Evolutionary conservation across 2,329 filamentous ascomycete genomes (phyloP), one percentile per base, ranked within the genome.

Genomic region (Aspergillus pseudonomiae): DNA sequence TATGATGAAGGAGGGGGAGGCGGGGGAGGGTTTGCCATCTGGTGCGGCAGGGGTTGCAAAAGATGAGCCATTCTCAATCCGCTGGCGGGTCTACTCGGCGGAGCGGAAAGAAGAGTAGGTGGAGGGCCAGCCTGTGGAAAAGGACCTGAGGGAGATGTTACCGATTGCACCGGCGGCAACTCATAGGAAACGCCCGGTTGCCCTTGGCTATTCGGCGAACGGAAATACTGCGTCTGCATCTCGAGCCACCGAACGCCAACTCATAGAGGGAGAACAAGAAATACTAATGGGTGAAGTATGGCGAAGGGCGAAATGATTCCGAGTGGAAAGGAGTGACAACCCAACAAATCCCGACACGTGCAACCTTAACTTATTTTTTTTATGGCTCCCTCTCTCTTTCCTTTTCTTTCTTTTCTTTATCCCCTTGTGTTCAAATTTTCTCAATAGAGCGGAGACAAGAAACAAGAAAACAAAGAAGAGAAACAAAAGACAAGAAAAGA

Each of bases 51-150:
- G 19, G 74, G 77, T 63, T 80, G 79, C 52, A 80, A 65, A 41
- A 79, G 72, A 72, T 79, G 78, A 36, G 77, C 71, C 75, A 81
- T 80, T 41, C 76, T 75, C 70, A 81, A 67, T 32, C 76, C 76
- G 63, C 77, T 79, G 60, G 70, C 71, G 14, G 78, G 74, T 64
- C 77, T 75, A 67, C 75, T 77, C 45, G 77, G 76, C 62, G 77
- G 75, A 66, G 76, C 74, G 65, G 78, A 78, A 55, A 74, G 70
- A 53, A 77, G 63, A 34, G 69, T 64, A 48, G 71, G 69, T 41
- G 75, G 68, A 48, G 70, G 69, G 19, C 61, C 58, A 46, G 57
- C 57, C 46, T 69, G 66, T 50, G 65, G 71, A 61, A 75, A 73
- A 54, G 73, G 71, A 46, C 69, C 68, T 58, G 70, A 68, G n/a